Evolutionary conservation across 2,329 filamentous ascomycete species (phyloP), one percentile per base, ranked within the genome.

Genomic region (Alternaria sp.): DNA sequence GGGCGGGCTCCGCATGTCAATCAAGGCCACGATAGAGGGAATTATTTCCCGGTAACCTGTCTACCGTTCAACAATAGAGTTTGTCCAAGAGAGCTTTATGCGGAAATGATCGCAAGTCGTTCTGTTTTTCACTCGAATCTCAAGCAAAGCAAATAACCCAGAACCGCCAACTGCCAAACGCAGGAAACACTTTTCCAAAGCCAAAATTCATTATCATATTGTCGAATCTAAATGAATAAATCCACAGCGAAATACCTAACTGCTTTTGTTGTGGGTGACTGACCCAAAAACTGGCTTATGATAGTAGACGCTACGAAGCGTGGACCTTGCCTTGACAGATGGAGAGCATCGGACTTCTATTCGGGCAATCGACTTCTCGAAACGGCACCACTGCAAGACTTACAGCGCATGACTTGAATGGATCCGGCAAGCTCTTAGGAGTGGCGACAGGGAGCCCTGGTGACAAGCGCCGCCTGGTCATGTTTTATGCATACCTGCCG

Each of bases 321-420:
- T 31, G 33, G 44, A 48, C 44, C 44, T 34, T 48, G 11, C 31
- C 44, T 48, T 48, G 44, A 48, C 13, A 26, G 9, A 48, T 48
- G 13, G 44, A 8, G 31, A 23, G 44, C 44, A 48, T 36, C 44
- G 44, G 7, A n/a, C 9, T 17, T 48, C 44, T 36, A 48, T 36
- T 48, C 21, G 44, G 31, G 44, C 31, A 34, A 36, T 48, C 44
- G 44, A 48, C 29, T 48, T 48, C 44, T 48, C 44, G 10, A 48
- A 36, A 17, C 17, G 29, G 29, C 31, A 36, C 44, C 44, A 48
- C 44, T 48, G 44, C 44, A 36, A 34, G 29, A 31, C 44, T 48
- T n/a, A 26, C 21, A 48, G 13, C 21, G 44, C 44, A 48, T 48
- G 31, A 26, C 29, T 36, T 24, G 17, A 21, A 26, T 7, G 21